phyloP scores from a whole-genome alignment of 2,329 filamentous ascomycete species.

The Penicillium hesseltinei region DNA sequence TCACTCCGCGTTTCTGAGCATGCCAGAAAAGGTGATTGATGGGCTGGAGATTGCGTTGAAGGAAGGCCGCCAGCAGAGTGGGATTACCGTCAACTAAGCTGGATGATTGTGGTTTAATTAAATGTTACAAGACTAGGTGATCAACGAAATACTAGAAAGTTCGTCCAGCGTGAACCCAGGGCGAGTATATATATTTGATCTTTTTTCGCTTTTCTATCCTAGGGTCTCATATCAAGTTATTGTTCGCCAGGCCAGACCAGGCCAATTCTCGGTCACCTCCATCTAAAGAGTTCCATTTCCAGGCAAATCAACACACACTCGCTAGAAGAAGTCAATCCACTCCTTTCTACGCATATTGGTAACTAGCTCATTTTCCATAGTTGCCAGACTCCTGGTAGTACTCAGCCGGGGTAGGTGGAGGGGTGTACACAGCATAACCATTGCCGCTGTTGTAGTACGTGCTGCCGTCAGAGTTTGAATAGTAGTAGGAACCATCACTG shows the following conservation, averaged over 20 bases:
- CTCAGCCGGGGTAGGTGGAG: not conserved
- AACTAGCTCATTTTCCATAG: not conserved
- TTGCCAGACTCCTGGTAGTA: not conserved
- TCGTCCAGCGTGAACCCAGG: not conserved
- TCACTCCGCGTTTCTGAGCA: no score
- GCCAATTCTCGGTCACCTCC: not conserved
- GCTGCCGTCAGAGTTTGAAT: conserved; percentile 14
- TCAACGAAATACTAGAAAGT: not conserved
- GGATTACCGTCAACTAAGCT: not conserved
- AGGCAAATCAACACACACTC: not conserved
- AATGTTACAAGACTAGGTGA: not conserved
- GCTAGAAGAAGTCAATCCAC: not conserved
- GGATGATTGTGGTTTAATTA: not conserved
- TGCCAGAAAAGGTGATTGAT: no score
- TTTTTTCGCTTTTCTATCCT: not conserved
- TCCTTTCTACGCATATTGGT: not conserved
- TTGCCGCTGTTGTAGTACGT: conserved; percentile 14
- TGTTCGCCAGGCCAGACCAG: not conserved
- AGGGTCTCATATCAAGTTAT: not conserved
- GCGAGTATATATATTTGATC: not conserved
- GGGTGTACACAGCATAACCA: conserved; percentile 1
- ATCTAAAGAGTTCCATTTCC: not conserved
- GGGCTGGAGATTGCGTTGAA: conserved; percentile 11
- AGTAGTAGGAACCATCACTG: conserved; percentile 17
- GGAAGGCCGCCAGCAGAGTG: conserved; percentile 14